Conservation (phyloP, 225 moss, liverwort and hornwort species). For the Asterella californica region DNA sequence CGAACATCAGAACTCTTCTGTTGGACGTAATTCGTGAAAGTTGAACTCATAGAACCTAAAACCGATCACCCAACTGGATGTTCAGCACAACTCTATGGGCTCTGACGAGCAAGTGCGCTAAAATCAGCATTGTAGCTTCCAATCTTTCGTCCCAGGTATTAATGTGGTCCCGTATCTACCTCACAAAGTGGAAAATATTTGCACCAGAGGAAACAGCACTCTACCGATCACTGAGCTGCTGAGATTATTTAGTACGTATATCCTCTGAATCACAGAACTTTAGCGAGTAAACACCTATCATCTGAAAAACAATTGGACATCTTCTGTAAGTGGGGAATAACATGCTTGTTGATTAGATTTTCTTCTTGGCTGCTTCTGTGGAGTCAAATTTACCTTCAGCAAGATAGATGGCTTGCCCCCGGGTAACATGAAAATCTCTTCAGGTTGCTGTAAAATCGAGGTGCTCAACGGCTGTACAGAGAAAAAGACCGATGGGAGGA, state of each 20-base stretch:
- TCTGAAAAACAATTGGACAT: neutral
- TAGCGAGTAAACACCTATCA: neutral
- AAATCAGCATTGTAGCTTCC: no score
- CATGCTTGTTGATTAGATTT: neutral
- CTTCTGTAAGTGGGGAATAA: neutral
- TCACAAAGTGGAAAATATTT: no score
- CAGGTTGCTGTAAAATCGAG: constrained; percentile 9
- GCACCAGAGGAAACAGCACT: no score
- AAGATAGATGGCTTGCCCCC: neutral
- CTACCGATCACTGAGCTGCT: no score
- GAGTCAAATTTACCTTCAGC: constrained; percentile 9
- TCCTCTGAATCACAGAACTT: neutral
- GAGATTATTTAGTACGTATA: no score
- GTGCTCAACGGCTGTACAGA: constrained; percentile 15
- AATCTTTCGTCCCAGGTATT: no score
- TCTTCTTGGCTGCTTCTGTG: constrained; percentile 1
- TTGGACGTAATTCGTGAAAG: no score
- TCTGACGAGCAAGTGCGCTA: no score
- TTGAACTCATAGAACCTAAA: neutral
- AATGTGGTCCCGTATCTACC: no score
- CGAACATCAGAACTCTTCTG: no score
- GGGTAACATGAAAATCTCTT: constrained; percentile 13
- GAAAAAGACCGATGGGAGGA: neutral
- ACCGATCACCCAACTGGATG: neutral
- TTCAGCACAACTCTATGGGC: neutral